Conservation (phyloP, 257 asterid genomes). For the Ocimum tenuiflorum region DNA sequence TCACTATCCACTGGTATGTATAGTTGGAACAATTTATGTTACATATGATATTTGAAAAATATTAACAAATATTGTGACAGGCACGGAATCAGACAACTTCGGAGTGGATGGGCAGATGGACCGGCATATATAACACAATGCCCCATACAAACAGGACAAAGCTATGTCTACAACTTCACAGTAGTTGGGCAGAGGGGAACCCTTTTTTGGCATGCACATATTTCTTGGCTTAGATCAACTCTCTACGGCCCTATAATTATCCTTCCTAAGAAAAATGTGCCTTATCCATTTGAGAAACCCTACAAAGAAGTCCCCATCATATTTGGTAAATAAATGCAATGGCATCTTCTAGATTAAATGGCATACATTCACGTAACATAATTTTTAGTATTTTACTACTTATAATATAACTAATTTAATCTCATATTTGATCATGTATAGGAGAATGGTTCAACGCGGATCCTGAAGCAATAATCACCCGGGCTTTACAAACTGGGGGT, state of each 20-base stretch:
- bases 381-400: no score
- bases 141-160: no score
- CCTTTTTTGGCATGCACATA: no score
- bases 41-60: no score
- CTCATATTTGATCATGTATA: slow-evolving; percentile 3
- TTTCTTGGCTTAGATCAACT: slow-evolving; percentile 47
- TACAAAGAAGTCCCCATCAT: slow-evolving; percentile 51
- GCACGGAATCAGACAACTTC: no score
- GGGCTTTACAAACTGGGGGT: slow-evolving; percentile 35
- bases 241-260: slow-evolving; percentile 57
- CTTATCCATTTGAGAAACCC: slow-evolving; percentile 50
- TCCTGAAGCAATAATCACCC: slow-evolving; percentile 26
- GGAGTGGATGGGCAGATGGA: slow-evolving; percentile 65
- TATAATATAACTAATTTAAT: no score
- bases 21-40: no score
- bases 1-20: slow-evolving; percentile 54
- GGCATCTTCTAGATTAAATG: no score
- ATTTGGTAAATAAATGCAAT: slow-evolving; percentile 41
- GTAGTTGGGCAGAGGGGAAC: slow-evolving; percentile 47
- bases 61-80: slow-evolving; percentile 34
- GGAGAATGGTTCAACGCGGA: slow-evolving; percentile 50
- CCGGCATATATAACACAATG: no score
- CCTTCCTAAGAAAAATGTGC: slow-evolving; percentile 36
- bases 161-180: slow-evolving; percentile 36
- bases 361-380: no score